Evolutionary conservation across 2,329 filamentous ascomycete species (phyloP).

Genomic region (Diplodia mutila): DNA sequence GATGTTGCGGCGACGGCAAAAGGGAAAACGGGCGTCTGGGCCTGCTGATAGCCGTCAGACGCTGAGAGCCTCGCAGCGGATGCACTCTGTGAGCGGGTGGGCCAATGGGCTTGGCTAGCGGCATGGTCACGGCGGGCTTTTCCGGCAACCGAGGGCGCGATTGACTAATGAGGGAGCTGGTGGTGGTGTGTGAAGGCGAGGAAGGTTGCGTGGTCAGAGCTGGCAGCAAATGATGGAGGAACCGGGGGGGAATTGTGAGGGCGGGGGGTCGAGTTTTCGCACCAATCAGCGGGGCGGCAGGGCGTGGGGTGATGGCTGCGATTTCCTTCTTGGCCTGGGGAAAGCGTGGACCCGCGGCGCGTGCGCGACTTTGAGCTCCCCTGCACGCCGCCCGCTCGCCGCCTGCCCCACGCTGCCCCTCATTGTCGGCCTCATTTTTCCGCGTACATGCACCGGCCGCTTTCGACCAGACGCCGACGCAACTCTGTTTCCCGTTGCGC

Average conservation of each 20-base stretch:
- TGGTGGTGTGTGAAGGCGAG: constrained; percentile 1
- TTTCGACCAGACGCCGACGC: not conserved
- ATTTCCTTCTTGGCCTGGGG: constrained; percentile 39
- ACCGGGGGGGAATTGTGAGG: not conserved
- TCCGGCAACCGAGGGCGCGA: not conserved
- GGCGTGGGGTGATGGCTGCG: constrained; percentile 27
- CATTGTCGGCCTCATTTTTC: constrained; percentile 35
- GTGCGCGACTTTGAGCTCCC: constrained; percentile 35
- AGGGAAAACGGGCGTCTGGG: not conserved
- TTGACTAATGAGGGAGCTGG: constrained; percentile 16
- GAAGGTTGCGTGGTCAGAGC: not conserved
- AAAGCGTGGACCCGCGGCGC: constrained; percentile 32
- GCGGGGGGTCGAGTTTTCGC: constrained; percentile 19
- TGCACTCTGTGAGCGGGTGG: not conserved
- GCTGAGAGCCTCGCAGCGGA: not conserved
- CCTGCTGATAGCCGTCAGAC: constrained; percentile 8
- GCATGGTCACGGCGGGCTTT: not conserved
- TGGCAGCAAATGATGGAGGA: constrained; percentile 5
- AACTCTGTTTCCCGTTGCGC: constrained; percentile 10
- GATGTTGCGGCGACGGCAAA: constrained; percentile 21
- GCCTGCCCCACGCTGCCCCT: constrained; percentile 32
- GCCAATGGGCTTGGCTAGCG: constrained; percentile 11
- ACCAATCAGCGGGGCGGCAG: constrained; percentile 27
- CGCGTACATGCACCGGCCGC: constrained; percentile 13
- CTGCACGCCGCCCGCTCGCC: constrained; percentile 25